Base-by-base conservation (phyloP, 2,329 filamentous ascomycete genomes). In the Cladophialophora carrionii region DNA sequence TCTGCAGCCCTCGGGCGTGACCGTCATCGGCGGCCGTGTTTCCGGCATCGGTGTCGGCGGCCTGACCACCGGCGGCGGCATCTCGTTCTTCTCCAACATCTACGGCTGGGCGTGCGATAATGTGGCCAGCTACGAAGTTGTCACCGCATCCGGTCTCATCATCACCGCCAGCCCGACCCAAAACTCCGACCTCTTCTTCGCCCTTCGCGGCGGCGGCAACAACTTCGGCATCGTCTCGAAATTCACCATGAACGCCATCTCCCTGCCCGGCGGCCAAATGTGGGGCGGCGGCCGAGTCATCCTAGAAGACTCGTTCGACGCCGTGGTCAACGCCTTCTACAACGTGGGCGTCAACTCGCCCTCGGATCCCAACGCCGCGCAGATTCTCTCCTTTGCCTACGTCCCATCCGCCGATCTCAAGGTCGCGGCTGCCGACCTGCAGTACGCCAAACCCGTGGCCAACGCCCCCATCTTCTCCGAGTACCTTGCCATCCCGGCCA, bases 201-300 rank as follows among this genome's bases (percentile, higher is more conserved):
- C 78, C 5, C 70, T 80, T 5, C 72, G 75, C 12, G 79, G 79
- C 9, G 79, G 79, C 10, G 76, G 76, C 32, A 76, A 75, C 69
- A 78, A 78, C 63, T 74, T 78, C 60, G 74, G 70, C 29, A 72
- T 79, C 48, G 75, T 79, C 61, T 77, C 80, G 17, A 73, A 71
- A 9, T 78, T 78, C 64, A 76, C 80, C 24, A 71, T 83, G 14
- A 73, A 73, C 12, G 78, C 62, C 68, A 24, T 62, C 29, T 32
- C 63, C 22, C 60, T 63, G 29, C 62, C 66, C 41, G 56, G 61
- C 14, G 48, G 56, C 26, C 12, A 66, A 63, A 20, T 74, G 73
- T 63, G 67, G 67, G 67, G 67, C 17, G 67, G 67, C 37, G 32
- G 46, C 29, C 61, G 61, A 46, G 43, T 63, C 29, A 32, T 48